Evolutionary conservation across 768 basidiomycete species (phyloP).

Genomic region (Leccinum uliginosum): DNA sequence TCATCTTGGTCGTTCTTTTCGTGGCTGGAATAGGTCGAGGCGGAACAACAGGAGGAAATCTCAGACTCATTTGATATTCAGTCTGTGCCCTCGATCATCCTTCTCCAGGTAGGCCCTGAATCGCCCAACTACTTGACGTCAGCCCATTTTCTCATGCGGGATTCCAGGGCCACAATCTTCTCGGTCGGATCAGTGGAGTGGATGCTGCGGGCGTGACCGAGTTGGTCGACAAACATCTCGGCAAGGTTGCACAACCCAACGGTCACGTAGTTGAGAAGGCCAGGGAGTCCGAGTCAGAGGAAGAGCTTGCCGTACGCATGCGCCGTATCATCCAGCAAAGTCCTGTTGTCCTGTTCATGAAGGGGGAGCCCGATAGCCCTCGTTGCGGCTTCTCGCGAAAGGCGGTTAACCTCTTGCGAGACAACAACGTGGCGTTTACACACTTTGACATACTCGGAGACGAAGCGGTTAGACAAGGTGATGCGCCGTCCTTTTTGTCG

Average conservation of each 20-base stretch:
- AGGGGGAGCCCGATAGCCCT: conserved; percentile 72
- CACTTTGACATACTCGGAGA: conserved; percentile 83
- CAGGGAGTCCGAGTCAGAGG: conserved; percentile 53
- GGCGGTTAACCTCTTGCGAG: conserved; percentile 63
- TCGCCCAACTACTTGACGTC: not conserved
- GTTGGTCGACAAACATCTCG: conserved; percentile 56
- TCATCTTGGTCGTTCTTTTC: not conserved
- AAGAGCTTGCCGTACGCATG: conserved; percentile 65
- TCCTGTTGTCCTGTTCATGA: conserved; percentile 87
- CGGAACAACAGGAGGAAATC: conserved; percentile 76
- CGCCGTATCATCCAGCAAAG: conserved; percentile 70
- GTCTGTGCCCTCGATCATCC: conserved; percentile 78
- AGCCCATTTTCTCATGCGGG: not conserved
- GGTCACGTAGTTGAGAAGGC: conserved; percentile 26
- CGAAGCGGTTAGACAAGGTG: conserved; percentile 77
- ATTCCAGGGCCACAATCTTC: conserved; percentile 79
- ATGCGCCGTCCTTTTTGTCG: conserved; percentile 14
- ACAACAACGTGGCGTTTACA: conserved; percentile 60
- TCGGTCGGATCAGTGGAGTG: conserved; percentile 74
- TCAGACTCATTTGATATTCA: conserved; percentile 90
- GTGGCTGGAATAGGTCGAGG: conserved; percentile 60
- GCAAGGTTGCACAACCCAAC: conserved; percentile 12
- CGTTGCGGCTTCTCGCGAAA: conserved; percentile 83
- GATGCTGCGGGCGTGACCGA: conserved; percentile 64
- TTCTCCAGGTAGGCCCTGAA: conserved; percentile 63